Conservation (phyloP, 2,329 filamentous ascomycete genomes). For the Mollisiaceae sp. region DNA sequence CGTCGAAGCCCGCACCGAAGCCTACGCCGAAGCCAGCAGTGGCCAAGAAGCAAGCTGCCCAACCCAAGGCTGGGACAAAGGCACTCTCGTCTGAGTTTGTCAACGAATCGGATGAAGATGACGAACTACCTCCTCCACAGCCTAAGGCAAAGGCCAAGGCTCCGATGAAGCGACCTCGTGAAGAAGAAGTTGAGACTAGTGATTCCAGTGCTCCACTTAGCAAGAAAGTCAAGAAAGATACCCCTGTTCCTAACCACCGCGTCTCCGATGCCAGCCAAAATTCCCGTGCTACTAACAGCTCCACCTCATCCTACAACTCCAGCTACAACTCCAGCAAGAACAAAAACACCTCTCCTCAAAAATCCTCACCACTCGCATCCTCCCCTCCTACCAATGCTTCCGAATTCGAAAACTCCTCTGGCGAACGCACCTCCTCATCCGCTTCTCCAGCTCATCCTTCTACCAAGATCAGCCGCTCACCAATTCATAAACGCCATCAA, state of each 20-base stretch:
- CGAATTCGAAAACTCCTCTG: slow-evolving; percentile 55
- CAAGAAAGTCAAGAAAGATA: slow-evolving; percentile 43
- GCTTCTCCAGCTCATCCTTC: slow-evolving; percentile 33
- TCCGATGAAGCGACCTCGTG: slow-evolving; percentile 56
- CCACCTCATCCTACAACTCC: slow-evolving; percentile 43
- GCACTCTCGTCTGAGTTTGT: slow-evolving; percentile 42
- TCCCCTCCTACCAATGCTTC: slow-evolving; percentile 70
- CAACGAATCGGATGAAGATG: slow-evolving; percentile 40
- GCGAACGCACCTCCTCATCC: slow-evolving; percentile 37
- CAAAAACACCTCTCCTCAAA: slow-evolving; percentile 61
- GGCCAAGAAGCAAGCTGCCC: slow-evolving; percentile 30
- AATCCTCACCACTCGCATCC: slow-evolving; percentile 69
- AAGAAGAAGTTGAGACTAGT: slow-evolving; percentile 47
- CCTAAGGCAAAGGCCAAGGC: slow-evolving; percentile 41
- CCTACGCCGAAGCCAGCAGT: slow-evolving; percentile 9
- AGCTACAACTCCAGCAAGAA: slow-evolving; percentile 38
- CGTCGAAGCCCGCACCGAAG: slow-evolving; percentile 13
- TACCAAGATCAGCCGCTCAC: slow-evolving; percentile 35
- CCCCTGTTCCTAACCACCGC: slow-evolving; percentile 43
- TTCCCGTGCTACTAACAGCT: slow-evolving; percentile 50
- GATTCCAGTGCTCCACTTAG: slow-evolving; percentile 39
- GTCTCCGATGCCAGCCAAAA: slow-evolving; percentile 55
- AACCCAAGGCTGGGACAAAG: slow-evolving; percentile 35
- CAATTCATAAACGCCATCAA: slow-evolving; percentile 41
- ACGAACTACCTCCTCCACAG: slow-evolving; percentile 20